Percentiles rank a stretch among this genome's conserved stretches.
These are phyloP conservation scores for Fusarium equiseti DNA, from an alignment of 2,329 filamentous ascomycete species.

Conservation along the genomic window DNA sequence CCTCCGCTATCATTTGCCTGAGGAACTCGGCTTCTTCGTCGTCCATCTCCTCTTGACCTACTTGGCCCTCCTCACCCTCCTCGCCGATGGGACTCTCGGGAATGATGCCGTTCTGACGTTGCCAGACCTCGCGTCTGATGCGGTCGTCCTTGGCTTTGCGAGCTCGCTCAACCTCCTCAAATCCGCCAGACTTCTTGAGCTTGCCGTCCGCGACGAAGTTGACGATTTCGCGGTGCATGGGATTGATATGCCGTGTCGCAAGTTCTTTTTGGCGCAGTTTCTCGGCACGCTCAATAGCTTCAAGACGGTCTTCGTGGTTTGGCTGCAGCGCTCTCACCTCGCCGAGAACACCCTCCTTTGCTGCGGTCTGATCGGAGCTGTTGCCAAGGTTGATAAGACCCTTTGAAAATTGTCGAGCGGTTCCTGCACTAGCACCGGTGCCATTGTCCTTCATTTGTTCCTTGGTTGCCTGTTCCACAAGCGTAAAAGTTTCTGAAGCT, in stretches of 20 bases:
- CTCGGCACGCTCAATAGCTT: constrained; percentile 97
- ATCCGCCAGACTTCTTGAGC: constrained; percentile 94
- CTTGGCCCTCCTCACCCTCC: constrained; percentile 46
- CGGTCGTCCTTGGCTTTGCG: constrained; percentile 88
- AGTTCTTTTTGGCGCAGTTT: constrained; percentile 91
- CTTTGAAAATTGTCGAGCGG: constrained; percentile 68
- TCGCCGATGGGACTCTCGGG: constrained; percentile 59
- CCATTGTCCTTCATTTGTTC: constrained; percentile 88
- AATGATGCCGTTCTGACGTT: constrained; percentile 70
- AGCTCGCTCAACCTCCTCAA: constrained; percentile 91
- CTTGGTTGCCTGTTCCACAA: constrained; percentile 98
- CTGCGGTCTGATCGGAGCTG: constrained; percentile 77
- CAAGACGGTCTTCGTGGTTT: constrained; percentile 91
- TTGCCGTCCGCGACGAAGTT: constrained; percentile 90
- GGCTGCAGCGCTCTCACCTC: constrained; percentile 94
- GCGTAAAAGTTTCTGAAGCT: constrained; percentile 89
- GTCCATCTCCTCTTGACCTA: constrained; percentile 32
- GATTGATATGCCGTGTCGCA: constrained; percentile 78
- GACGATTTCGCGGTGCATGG: constrained; percentile 85
- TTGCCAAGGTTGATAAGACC: constrained; percentile 66
- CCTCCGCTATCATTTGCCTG: constrained; percentile 22
- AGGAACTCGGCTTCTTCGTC: constrained; percentile 30
- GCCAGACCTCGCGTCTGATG: constrained; percentile 83
- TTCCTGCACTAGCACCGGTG: constrained; percentile 62
- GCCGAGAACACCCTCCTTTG: constrained; percentile 90